Evolutionary conservation across 2,329 filamentous ascomycete species (phyloP).

Genomic region (Beauveria rudraprayagi): DNA sequence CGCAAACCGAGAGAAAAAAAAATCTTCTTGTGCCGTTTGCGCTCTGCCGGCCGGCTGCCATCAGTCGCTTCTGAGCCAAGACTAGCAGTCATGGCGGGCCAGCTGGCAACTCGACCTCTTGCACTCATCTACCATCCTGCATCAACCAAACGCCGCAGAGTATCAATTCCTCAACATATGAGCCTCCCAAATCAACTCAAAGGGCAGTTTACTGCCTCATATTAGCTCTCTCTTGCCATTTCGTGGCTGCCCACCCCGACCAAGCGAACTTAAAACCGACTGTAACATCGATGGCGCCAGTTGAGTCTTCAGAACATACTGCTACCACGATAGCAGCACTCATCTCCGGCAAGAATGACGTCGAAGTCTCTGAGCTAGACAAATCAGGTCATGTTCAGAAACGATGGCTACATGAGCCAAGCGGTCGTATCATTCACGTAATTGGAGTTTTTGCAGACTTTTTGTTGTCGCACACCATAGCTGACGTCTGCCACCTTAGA

Average conservation of each 20-base stretch:
- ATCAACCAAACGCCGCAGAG: slow-evolving; percentile 6
- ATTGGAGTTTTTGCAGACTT: not conserved
- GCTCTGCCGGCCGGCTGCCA: not conserved
- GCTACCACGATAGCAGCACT: slow-evolving; percentile 13
- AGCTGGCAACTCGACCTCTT: not conserved
- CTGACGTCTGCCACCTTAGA: slow-evolving; percentile 2
- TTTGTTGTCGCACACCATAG: not conserved
- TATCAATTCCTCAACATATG: not conserved
- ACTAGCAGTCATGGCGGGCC: not conserved
- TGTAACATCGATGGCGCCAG: not conserved
- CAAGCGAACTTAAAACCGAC: not conserved
- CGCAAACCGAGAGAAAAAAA: not conserved
- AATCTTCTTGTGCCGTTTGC: not conserved
- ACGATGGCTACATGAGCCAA: slow-evolving; percentile 25
- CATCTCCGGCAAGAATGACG: not conserved
- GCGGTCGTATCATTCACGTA: slow-evolving; percentile 22
- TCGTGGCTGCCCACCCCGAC: not conserved
- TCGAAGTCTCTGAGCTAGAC: slow-evolving; percentile 29
- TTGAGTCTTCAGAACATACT: not conserved
- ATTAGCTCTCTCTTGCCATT: not conserved
- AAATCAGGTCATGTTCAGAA: slow-evolving; percentile 28
- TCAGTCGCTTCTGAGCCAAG: not conserved
- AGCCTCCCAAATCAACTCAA: too few relatives aligned
- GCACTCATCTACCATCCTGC: not conserved
- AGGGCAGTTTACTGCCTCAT: not conserved